Percentiles rank a stretch among this genome's conserved stretches.
These are phyloP conservation scores for Fusarium pseudonygamai DNA, from an alignment of 2,329 filamentous ascomycete species.

Conservation along the genomic window DNA sequence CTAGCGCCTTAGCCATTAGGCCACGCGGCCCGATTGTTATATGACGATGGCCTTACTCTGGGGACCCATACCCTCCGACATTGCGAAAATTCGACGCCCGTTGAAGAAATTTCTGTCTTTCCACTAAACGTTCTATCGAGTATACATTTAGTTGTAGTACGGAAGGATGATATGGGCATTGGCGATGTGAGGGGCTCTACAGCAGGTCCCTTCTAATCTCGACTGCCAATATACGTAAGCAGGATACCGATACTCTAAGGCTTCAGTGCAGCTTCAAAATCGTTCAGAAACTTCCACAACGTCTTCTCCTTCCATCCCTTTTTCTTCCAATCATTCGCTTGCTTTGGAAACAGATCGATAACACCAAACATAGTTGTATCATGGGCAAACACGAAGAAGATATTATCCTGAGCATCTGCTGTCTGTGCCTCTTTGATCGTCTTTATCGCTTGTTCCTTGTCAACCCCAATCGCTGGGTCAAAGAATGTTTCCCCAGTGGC, in stretches of 20 bases:
- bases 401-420: conserved; percentile 4
- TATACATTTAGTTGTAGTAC: neutral
- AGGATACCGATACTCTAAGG: neutral
- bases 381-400: conserved; percentile 12
- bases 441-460: neutral
- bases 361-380: conserved; percentile 1
- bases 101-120: neutral
- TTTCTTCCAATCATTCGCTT: conserved; percentile 5
- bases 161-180: fast-evolving
- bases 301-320: conserved; percentile 11
- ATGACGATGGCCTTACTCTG: neutral
- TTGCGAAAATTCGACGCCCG: fast-evolving
- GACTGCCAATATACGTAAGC: no score
- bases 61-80: neutral
- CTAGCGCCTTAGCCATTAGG: conserved; percentile 30
- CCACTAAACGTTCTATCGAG: fast-evolving
- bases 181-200: fast-evolving
- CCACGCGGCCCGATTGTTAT: conserved; percentile 3
- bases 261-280: neutral
- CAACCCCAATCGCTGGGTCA: neutral
- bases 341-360: neutral
- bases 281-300: conserved; percentile 7
- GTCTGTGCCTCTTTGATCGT: conserved; percentile 5
- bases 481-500: neutral
- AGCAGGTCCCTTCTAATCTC: no score